These are phyloP conservation scores for Wilcoxina mikolae DNA, from an alignment of 495 filamentous ascomycete genomes.

Conservation along the genomic window DNA sequence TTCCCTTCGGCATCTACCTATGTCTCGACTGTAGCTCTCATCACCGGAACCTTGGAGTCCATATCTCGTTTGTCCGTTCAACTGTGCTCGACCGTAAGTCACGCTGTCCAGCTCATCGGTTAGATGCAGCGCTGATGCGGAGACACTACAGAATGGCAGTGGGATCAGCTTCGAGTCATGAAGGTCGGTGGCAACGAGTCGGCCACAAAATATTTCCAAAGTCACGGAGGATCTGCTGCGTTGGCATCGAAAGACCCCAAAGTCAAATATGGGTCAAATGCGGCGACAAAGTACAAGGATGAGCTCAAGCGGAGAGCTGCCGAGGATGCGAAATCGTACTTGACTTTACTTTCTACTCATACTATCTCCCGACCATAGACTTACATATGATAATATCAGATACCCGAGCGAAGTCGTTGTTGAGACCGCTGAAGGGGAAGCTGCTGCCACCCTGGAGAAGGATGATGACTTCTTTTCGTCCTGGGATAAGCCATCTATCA, in stretches of 20 bases:
- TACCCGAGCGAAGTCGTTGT: slow-evolving; percentile 77
- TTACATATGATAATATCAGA: slow-evolving; percentile 32
- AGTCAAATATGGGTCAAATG: slow-evolving; percentile 83
- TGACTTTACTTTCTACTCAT: slow-evolving; percentile 10
- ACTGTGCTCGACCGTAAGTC: slow-evolving; percentile 92
- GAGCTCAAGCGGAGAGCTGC: slow-evolving; percentile 73
- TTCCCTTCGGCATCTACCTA: slow-evolving; percentile 92
- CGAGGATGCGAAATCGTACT: slow-evolving; percentile 63
- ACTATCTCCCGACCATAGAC: background rate
- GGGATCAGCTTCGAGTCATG: slow-evolving; percentile 96
- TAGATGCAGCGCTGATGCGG: slow-evolving; percentile 4
- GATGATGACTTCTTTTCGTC: slow-evolving; percentile 97
- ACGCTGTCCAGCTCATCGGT: background rate
- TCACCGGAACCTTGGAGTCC: slow-evolving; percentile 80
- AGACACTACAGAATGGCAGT: slow-evolving; percentile 73
- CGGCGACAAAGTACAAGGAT: slow-evolving; percentile 91
- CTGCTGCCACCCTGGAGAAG: slow-evolving; percentile 57
- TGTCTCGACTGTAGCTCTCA: slow-evolving; percentile 93
- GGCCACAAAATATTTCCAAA: slow-evolving; percentile 93
- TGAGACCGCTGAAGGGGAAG: slow-evolving; percentile 50
- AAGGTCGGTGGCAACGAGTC: slow-evolving; percentile 98
- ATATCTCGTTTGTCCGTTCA: slow-evolving; percentile 95
- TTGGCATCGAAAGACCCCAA: slow-evolving; percentile 90
- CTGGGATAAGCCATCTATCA: slow-evolving; percentile 96
- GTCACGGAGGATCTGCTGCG: slow-evolving; percentile 83